Conservation (phyloP, 805 yeast genomes). For the Lachancea sp. region DNA sequence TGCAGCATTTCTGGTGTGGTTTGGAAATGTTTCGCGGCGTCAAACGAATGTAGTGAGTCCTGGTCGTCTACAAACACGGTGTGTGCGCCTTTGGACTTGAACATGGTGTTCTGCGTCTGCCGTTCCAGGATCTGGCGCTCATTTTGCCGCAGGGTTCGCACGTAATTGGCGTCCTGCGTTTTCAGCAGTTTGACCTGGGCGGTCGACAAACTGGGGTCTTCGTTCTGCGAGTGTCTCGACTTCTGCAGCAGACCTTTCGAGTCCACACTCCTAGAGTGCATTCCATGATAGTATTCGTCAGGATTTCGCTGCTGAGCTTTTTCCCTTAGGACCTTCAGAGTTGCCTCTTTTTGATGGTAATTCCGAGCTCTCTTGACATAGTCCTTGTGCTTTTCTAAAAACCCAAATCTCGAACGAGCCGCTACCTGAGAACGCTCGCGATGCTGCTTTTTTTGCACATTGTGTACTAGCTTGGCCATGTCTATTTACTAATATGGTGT, state of each 20-base stretch:
- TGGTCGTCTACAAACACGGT: slow-evolving; percentile 75
- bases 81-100: slow-evolving; percentile 64
- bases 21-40: slow-evolving; percentile 58
- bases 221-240: slow-evolving; percentile 50
- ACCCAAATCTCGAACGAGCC: slow-evolving; percentile 68
- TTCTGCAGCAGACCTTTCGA: slow-evolving; percentile 58
- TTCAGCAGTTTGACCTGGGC: slow-evolving; percentile 80
- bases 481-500: too few species aligned
- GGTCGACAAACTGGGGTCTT: slow-evolving; percentile 42
- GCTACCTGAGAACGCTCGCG: slow-evolving; percentile 85
- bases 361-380: slow-evolving; percentile 66
- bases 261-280: slow-evolving; percentile 68
- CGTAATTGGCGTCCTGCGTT: slow-evolving; percentile 85
- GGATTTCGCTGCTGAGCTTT: slow-evolving; percentile 77
- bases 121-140: slow-evolving; percentile 62
- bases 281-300: slow-evolving; percentile 94
- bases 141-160: slow-evolving; percentile 65
- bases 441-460: slow-evolving; percentile 94
- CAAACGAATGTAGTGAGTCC: slow-evolving; percentile 49
- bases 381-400: slow-evolving; percentile 89
- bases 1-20: slow-evolving; percentile 60
- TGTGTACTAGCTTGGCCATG: slow-evolving; percentile 80
- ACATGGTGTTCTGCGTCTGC: slow-evolving; percentile 38
- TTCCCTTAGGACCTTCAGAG: slow-evolving; percentile 60
- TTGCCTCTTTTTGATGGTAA: slow-evolving; percentile 51